Evolutionary conservation across 192 early-diverging fungal genomes (phyloP).

Genomic region (Backusella parvicylindrica): DNA sequence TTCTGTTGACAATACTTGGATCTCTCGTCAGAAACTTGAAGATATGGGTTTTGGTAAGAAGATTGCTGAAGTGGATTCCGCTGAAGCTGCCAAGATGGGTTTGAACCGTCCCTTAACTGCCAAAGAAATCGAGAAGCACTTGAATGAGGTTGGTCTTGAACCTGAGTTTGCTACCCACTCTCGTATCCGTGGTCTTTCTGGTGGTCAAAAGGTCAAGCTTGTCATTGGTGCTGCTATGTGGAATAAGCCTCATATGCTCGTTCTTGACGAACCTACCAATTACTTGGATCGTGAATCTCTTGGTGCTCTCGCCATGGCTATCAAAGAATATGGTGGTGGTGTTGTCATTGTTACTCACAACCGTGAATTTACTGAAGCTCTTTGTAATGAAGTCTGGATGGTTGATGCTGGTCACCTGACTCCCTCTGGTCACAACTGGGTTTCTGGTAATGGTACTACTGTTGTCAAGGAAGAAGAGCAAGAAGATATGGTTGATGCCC

Average conservation of each 20-base stretch:
- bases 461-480: slow-evolving; percentile 45
- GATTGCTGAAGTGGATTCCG: slow-evolving; percentile 71
- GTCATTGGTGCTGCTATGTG: slow-evolving; percentile 83
- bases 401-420: slow-evolving; percentile 59
- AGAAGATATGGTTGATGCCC: slow-evolving; percentile 58
- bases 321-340: slow-evolving; percentile 75
- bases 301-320: slow-evolving; percentile 68
- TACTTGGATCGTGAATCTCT: slow-evolving; percentile 65
- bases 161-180: slow-evolving; percentile 73
- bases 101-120: slow-evolving; percentile 68
- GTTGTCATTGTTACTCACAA: slow-evolving; percentile 86
- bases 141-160: slow-evolving; percentile 74
- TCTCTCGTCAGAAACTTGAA: slow-evolving; percentile 67
- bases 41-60: slow-evolving; percentile 75
- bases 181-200: slow-evolving; percentile 67
- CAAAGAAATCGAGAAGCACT: slow-evolving; percentile 68
- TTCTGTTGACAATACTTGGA: slow-evolving; percentile 68
- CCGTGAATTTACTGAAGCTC: slow-evolving; percentile 73
- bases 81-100: slow-evolving; percentile 68
- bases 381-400: slow-evolving; percentile 73
- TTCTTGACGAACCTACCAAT: slow-evolving; percentile 88
- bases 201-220: slow-evolving; percentile 87
- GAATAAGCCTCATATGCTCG: slow-evolving; percentile 87
- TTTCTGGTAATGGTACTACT: slow-evolving; percentile 48
- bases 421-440: slow-evolving; percentile 53